Base-by-base conservation (phyloP, 768 basidiomycete species). In the Lentinula boryana region DNA sequence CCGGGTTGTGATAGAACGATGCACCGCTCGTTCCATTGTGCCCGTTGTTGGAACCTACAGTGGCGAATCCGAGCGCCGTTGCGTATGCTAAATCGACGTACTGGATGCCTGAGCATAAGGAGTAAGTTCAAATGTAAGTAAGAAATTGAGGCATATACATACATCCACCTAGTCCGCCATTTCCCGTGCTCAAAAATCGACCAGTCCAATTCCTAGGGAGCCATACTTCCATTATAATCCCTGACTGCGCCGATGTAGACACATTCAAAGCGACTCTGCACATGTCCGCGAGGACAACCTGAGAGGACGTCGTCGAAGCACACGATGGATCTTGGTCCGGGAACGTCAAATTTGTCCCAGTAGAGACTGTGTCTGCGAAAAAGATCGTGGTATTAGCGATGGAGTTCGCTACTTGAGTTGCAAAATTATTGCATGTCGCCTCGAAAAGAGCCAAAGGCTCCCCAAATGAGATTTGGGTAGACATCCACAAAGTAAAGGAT, bases 1-100 rank as follows among this genome's bases (percentile, higher is more conserved):
- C 64, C 15, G 67, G 62, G 36, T 67, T 53, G 38, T 64, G 63
- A 10, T 64, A 56, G 50, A 67, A 64, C 16, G 61, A 12, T n/a
- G 32, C 44, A 21, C 63, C 66, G 23, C 48, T 60, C 5, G 57
- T 52, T 18, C 66, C 66, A 56, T 66, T 63, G 56, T 67, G 65
- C 3, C 66, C 66, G 54, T 60, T 63, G 55, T 67, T 63, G 2
- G 63, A 55, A 10, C 60, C 66, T 33, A 66, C 54, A 13, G 60
- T 62, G 5, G 66, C 66, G 51, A 67, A 67, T 21, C 62, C 60
- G 12, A 67, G 41, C 7, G 58, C 40, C 33, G 55, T 46, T 13
- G 63, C 62, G 40, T 65, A 65, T 5, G 46, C 56, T 8, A 67
- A 51, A 9, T 62, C 56, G 3, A 13, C 15, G 33, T 67, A 66